Base-by-base conservation (phyloP, 306 rosid genomes). In the Arachis hypogaea region DNA sequence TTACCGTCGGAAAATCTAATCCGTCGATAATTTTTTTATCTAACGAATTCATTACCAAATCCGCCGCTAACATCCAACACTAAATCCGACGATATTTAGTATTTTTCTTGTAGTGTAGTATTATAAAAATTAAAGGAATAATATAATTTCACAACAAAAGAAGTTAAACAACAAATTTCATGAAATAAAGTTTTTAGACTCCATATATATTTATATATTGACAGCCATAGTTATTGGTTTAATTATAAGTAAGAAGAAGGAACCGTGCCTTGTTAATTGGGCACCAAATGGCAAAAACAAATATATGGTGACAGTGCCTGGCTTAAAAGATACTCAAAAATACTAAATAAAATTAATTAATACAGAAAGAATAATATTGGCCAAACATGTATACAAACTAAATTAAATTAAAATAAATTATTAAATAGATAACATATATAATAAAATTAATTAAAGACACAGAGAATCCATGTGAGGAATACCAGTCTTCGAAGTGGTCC, bases 401-500 rank as follows among this genome's bases (percentile, higher is more conserved):
- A 33, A 33, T 33, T 33, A 33, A 33, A 33, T 33, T 22, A 22
- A 33, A 33, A 2, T 11, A n/a, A 4, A 59, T 22, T 22, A 22
- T 22, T 22, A 22, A 22, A 22, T 22, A 22, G 28, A 22, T 22
- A 22, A 22, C 28, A 22, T 9, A 63, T 1, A 78, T 58, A 78
- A 33, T 33, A 33, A 33, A 33, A 33, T 33, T 33, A 33, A 33
- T 33, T 33, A 65, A 76, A 60, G 33, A 66, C 64, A 69, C 49
- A 83, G 72, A 81, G 57, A 59, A 69, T 82, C 71, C 88, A 84
- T 81, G 88, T 86, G 88, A 44, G 78, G 79, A 82, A 69, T 82
- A 69, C 70, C 85, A 79, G 76, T 81, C 78, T 71, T 77, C 80
- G 12, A 85, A 78, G 80, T 79, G 88, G 85, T 80, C 87, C 86